A percentile compares a stretch with the other conserved stretches of the same genome.
Evolutionary conservation across 345 rosid genomes (phyloP).

Genomic region (Gynandropsis gynandra): DNA sequence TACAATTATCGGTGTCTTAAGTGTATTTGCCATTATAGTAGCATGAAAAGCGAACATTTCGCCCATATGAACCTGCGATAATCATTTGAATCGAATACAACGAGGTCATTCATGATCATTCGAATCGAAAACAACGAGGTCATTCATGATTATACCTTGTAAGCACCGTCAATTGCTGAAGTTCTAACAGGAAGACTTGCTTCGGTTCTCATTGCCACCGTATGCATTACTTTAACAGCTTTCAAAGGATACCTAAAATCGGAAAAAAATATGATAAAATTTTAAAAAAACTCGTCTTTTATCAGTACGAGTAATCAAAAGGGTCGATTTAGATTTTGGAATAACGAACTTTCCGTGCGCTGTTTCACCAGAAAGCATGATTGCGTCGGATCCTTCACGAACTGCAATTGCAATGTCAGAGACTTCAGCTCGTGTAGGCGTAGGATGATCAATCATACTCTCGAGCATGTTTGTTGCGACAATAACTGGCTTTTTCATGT

Average conservation of each 20-base stretch:
- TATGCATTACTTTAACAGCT: constrained; percentile 93
- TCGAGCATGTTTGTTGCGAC: constrained; percentile 98
- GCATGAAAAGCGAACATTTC: constrained; percentile 97
- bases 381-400: constrained; percentile 89
- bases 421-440: constrained; percentile 98
- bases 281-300: constrained; percentile 1
- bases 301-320: background rate
- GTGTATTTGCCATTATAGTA: constrained; percentile 88
- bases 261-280: background rate
- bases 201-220: constrained; percentile 86
- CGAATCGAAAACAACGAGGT: background rate
- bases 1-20: constrained; percentile 66
- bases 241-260: constrained; percentile 69
- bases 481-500: constrained; percentile 84
- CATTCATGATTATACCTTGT: constrained; percentile 38
- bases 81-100: background rate
- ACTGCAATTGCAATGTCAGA: constrained; percentile 96
- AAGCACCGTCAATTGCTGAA: constrained; percentile 42
- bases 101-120: background rate
- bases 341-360: constrained; percentile 88
- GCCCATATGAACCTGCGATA: constrained; percentile 78
- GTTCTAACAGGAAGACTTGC: constrained; percentile 59
- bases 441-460: constrained; percentile 96
- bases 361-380: constrained; percentile 99
- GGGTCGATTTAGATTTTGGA: background rate